A percentile compares a stretch with the other conserved stretches of the same genome.
Evolutionary conservation across 2,329 filamentous ascomycete genomes (phyloP).

Genomic region (Arthrobotrys entomopaga): DNA sequence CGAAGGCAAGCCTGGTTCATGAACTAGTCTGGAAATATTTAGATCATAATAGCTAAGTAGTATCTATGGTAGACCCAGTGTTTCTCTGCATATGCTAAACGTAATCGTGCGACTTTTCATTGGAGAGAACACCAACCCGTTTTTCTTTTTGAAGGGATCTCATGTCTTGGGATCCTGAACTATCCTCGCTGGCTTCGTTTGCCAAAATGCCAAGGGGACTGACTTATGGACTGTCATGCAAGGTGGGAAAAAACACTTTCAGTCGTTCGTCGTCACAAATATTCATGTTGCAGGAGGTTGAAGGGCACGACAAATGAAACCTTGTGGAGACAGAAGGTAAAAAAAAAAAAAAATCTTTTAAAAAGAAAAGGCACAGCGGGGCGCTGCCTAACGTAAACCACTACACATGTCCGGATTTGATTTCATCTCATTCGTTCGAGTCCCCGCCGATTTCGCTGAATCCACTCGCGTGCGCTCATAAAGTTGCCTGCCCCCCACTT

Average conservation of each 20-base stretch:
- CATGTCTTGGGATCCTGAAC: conserved; percentile 30
- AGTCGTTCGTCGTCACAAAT: conserved; percentile 4
- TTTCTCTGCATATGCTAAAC: conserved; percentile 40
- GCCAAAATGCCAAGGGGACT: not conserved
- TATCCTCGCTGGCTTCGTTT: conserved; percentile 23
- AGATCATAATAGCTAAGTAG: conserved; percentile 12
- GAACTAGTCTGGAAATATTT: conserved; percentile 38
- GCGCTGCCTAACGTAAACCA: not conserved
- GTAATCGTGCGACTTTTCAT: conserved; percentile 39
- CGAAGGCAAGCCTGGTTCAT: conserved; percentile 29
- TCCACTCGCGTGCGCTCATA: conserved; percentile 30
- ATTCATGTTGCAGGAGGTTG: too few relatives aligned
- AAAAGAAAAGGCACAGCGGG: conserved; percentile 28
- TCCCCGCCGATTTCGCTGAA: conserved; percentile 43
- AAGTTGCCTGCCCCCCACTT: too few relatives aligned
- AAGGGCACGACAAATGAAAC: conserved; percentile 20
- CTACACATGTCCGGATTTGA: conserved; percentile 17
- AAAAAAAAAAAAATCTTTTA: conserved; percentile 21
- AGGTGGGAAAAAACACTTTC: conserved; percentile 5
- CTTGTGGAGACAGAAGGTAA: conserved; percentile 14
- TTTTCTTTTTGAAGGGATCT: not conserved
- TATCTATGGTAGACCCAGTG: conserved; percentile 13
- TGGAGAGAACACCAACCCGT: conserved; percentile 15
- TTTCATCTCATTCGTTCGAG: conserved; percentile 4
- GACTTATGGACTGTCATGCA: conserved; percentile 12